These are phyloP conservation scores for Triticum monococcum DNA, from an alignment of 176 grass and related monocot species.

Conservation along the genomic window DNA sequence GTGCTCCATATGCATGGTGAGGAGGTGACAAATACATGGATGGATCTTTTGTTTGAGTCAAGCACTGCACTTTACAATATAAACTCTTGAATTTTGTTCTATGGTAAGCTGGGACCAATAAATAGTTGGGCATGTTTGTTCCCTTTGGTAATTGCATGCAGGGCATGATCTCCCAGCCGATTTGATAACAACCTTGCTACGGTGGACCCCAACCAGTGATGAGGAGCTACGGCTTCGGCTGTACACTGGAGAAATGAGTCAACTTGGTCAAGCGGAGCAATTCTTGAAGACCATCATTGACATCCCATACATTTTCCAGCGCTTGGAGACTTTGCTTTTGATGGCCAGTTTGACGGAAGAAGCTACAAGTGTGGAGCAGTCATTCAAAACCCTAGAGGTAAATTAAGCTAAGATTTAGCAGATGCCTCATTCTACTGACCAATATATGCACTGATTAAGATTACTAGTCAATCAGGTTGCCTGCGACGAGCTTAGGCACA, in stretches of 20 bases:
- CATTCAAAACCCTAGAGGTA: conserved; percentile 82
- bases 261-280: conserved; percentile 65
- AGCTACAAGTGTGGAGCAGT: conserved; percentile 40
- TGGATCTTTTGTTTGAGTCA: not conserved
- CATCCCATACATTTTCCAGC: conserved; percentile 70
- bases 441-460: conserved; percentile 1
- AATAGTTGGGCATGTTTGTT: not conserved
- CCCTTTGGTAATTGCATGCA: conserved; percentile 26
- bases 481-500: conserved; percentile 62
- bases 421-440: not conserved
- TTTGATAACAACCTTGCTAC: conserved; percentile 64
- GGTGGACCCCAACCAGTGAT: conserved; percentile 72
- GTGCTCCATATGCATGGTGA: not conserved
- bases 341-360: conserved; percentile 70
- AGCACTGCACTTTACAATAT: not conserved
- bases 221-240: conserved; percentile 70
- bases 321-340: conserved; percentile 69
- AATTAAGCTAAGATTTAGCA: not conserved
- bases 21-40: not conserved
- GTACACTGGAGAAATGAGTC: conserved; percentile 52
- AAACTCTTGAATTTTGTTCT: conserved; percentile 2
- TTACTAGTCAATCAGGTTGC: conserved; percentile 44
- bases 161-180: conserved; percentile 69
- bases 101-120: not conserved
- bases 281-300: conserved; percentile 72